Conservation (phyloP, 1,284 basidiomycete species). For the Rhodotorula glutinis region DNA sequence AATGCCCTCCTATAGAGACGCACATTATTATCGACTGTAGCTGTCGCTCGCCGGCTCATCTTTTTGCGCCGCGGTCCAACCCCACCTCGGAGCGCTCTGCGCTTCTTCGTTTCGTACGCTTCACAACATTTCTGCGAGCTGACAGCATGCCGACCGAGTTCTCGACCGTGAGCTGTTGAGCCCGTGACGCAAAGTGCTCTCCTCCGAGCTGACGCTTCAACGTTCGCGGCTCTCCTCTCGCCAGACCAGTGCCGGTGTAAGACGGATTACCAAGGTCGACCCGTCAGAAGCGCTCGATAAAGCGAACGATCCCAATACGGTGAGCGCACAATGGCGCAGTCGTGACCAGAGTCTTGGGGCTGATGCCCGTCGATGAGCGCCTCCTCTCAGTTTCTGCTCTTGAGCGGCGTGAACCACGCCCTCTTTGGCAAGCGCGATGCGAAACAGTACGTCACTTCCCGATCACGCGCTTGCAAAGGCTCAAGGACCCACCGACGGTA, state of each 20-base stretch:
- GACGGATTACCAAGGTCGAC: slow-evolving; percentile 39
- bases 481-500: no score
- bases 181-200: neutral
- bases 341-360: neutral
- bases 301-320: slow-evolving; percentile 32
- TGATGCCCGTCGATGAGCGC: neutral
- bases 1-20: no score
- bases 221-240: neutral
- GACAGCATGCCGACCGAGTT: slow-evolving; percentile 19
- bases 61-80: neutral
- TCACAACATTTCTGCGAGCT: neutral
- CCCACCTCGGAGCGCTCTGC: neutral
- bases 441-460: slow-evolving; percentile 22
- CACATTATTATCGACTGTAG: no score
- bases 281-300: slow-evolving; percentile 29
- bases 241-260: slow-evolving; percentile 34
- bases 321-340: neutral
- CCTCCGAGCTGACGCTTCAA: neutral
- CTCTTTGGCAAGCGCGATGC: slow-evolving; percentile 42
- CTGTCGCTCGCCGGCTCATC: no score
- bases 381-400: slow-evolving; percentile 28
- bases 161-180: slow-evolving; percentile 3
- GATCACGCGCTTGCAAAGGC: neutral
- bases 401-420: slow-evolving; percentile 42
- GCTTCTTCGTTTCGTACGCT: neutral